These are phyloP conservation scores for Rhodotorula glutinis DNA, from an alignment of 1,284 basidiomycete species.

Conservation along the genomic window DNA sequence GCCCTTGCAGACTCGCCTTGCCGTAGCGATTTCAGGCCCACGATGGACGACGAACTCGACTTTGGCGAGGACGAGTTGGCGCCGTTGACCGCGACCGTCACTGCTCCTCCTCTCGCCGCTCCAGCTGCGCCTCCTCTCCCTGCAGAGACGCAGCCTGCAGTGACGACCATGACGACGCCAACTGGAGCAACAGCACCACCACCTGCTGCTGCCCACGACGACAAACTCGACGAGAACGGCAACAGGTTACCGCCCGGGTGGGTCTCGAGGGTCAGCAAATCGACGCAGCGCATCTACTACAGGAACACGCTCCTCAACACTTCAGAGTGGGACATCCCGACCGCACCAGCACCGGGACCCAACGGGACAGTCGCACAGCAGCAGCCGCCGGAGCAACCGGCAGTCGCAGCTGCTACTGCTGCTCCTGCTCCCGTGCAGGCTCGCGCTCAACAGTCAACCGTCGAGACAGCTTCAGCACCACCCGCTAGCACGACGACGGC, in stretches of 20 bases:
- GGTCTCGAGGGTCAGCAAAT: slow-evolving; percentile 29
- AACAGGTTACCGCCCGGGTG: slow-evolving; percentile 26
- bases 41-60: slow-evolving; percentile 36
- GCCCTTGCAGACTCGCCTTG: too few relatives aligned
- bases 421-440: too few relatives aligned
- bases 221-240: slow-evolving; percentile 23
- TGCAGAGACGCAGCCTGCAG: background rate
- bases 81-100: background rate
- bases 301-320: slow-evolving; percentile 25
- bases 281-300: slow-evolving; percentile 34
- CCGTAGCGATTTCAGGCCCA: too few relatives aligned
- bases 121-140: background rate
- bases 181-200: background rate
- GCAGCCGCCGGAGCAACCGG: too few relatives aligned
- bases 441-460: too few relatives aligned
- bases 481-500: too few relatives aligned
- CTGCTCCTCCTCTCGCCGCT: background rate
- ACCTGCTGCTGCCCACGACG: slow-evolving; percentile 15
- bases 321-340: slow-evolving; percentile 32
- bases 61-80: slow-evolving; percentile 40
- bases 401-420: too few relatives aligned
- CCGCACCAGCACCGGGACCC: background rate
- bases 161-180: background rate
- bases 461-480: too few relatives aligned
- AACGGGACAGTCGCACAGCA: too few relatives aligned